These are phyloP conservation scores for Colletotrichum karsti DNA, from an alignment of 2,329 filamentous ascomycete genomes.

Conservation along the genomic window DNA sequence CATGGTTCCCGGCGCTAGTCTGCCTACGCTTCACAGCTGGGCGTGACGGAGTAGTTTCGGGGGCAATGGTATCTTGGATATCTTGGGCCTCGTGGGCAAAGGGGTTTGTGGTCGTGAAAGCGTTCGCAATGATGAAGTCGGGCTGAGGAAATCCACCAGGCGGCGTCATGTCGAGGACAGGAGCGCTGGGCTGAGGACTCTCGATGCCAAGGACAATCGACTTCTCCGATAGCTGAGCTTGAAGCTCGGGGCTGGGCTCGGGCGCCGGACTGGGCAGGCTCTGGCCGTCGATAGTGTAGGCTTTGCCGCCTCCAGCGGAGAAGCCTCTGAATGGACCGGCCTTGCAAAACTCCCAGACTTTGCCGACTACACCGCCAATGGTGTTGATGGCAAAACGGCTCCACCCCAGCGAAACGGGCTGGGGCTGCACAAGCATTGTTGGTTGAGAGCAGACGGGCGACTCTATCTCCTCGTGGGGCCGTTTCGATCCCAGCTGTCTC, in stretches of 20 bases:
- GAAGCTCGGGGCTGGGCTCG: neutral
- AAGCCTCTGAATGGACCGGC: slow-evolving; percentile 81
- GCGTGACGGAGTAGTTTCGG: slow-evolving; percentile 51
- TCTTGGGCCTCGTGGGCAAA: slow-evolving; percentile 41
- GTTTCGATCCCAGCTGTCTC: slow-evolving; percentile 58
- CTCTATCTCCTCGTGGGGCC: slow-evolving; percentile 46
- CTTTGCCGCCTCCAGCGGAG: slow-evolving; percentile 82
- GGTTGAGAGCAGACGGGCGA: slow-evolving; percentile 39
- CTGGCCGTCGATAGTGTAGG: slow-evolving; percentile 63
- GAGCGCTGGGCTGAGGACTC: neutral
- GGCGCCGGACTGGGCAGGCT: neutral
- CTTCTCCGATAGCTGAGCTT: neutral
- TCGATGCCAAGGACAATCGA: neutral
- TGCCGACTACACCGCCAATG: slow-evolving; percentile 75
- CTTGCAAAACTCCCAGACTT: slow-evolving; percentile 86
- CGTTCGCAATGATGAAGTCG: slow-evolving; percentile 35
- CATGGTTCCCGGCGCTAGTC: slow-evolving; percentile 53
- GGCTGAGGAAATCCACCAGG: slow-evolving; percentile 36
- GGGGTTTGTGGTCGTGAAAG: slow-evolving; percentile 7
- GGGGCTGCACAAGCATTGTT: slow-evolving; percentile 42
- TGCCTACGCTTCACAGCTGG: slow-evolving; percentile 64
- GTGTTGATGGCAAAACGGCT: slow-evolving; percentile 67
- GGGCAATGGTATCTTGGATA: slow-evolving; percentile 39
- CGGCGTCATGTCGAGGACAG: slow-evolving; percentile 18
- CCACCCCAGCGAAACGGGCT: slow-evolving; percentile 55